Conservation (phyloP, 163 green algal genomes). For the Volvox carteri region DNA sequence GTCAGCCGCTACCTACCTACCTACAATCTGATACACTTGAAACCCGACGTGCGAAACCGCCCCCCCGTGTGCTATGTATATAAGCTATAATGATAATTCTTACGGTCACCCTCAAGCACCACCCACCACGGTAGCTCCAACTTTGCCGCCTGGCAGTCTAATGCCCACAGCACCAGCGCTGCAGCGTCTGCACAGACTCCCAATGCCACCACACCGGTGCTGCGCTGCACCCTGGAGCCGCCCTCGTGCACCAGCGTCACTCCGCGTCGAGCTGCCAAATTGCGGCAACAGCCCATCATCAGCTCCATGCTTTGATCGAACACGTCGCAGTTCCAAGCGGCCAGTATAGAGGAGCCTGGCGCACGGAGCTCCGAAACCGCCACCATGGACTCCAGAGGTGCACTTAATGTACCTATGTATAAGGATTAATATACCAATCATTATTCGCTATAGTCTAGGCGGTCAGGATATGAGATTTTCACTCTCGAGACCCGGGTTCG, state of each 20-base stretch:
- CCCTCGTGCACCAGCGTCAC: conserved; percentile 11
- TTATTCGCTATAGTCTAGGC: too few species aligned
- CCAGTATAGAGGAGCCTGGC: neutral
- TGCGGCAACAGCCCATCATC: neutral
- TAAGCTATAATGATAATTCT: too few species aligned
- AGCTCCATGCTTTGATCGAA: neutral
- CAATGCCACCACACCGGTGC: conserved; percentile 24
- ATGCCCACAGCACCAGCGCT: conserved; percentile 17
- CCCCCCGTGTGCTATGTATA: too few species aligned
- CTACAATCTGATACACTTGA: too few species aligned
- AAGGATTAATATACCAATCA: too few species aligned
- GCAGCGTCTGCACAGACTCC: neutral
- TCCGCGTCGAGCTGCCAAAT: neutral
- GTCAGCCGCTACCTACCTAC: too few species aligned
- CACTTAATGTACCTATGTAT: neutral
- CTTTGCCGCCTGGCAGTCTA: neutral
- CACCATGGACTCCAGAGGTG: neutral
- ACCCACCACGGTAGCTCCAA: conserved; percentile 32
- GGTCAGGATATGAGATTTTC: too few species aligned
- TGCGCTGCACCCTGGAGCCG: neutral
- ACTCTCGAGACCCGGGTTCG: too few species aligned
- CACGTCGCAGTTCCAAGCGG: neutral
- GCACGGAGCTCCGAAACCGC: neutral
- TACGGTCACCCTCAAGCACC: neutral
- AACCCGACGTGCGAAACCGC: too few species aligned